phyloP scores from a whole-genome alignment of 192 early-diverging fungal species.

The Mortierella claussenii region DNA sequence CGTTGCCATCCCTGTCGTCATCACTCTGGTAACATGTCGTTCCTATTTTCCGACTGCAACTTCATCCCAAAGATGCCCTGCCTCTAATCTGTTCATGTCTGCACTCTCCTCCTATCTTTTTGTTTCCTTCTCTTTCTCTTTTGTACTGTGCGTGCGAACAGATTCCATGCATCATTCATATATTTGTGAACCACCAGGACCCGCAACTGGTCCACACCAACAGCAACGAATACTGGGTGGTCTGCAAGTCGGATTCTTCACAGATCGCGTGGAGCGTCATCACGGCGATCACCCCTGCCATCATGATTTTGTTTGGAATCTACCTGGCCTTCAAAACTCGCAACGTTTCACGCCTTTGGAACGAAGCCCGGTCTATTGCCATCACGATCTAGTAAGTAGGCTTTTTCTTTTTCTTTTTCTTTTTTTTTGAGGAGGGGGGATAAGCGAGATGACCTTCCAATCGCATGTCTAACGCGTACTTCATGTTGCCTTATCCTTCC shows the following conservation, averaged over 20 bases:
- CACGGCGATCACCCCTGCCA: neutral
- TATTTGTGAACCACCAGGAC: neutral
- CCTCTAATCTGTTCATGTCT: neutral
- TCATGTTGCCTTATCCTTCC: neutral
- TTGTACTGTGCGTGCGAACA: neutral
- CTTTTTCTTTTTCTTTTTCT: constrained; percentile 5
- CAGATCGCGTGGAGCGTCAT: neutral
- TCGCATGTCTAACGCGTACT: neutral
- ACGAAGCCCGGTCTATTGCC: constrained; percentile 30
- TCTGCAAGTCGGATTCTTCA: neutral
- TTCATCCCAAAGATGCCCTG: neutral
- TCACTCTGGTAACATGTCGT: neutral
- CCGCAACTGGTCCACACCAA: neutral
- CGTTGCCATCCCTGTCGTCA: neutral
- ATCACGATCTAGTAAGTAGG: constrained; percentile 32
- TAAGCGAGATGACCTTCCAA: too few species aligned
- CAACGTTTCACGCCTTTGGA: constrained; percentile 31
- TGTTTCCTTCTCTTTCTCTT: neutral
- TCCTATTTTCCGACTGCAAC: neutral
- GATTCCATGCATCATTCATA: neutral
- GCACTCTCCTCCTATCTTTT: neutral
- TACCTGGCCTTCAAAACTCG: constrained; percentile 29
- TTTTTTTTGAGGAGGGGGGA: neutral
- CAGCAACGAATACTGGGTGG: constrained; percentile 14
- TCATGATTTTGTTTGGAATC: constrained; percentile 24